Conservation (phyloP, 192 early-diverging fungal species). For the Coemansia biformis region DNA sequence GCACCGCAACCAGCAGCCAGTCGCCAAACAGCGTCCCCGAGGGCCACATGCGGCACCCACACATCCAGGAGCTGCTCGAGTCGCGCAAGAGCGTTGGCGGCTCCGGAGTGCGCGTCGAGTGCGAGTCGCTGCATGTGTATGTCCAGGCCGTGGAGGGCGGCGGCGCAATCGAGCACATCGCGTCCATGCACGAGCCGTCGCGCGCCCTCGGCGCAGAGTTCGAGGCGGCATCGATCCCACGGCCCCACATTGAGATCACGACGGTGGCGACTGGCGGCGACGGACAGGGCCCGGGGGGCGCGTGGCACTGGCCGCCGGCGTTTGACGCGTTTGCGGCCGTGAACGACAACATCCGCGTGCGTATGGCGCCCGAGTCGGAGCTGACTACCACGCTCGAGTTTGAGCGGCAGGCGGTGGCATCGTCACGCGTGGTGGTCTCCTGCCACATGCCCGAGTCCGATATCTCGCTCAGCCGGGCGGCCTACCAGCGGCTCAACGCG, state of each 20-base stretch:
- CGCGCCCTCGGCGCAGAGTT: neutral
- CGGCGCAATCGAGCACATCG: slow-evolving; percentile 27
- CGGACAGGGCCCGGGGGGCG: neutral
- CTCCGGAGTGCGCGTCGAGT: slow-evolving; percentile 45
- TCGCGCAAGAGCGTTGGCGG: slow-evolving; percentile 46
- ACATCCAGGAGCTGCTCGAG: slow-evolving; percentile 47
- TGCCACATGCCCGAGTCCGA: slow-evolving; percentile 48
- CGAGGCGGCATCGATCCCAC: slow-evolving; percentile 26
- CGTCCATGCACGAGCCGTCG: slow-evolving; percentile 32
- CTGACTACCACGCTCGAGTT: slow-evolving; percentile 43
- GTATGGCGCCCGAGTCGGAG: slow-evolving; percentile 47
- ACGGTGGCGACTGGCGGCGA: slow-evolving; percentile 17
- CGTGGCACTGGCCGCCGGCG: slow-evolving; percentile 31
- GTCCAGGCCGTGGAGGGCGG: slow-evolving; percentile 36
- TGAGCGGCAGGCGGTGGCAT: slow-evolving; percentile 37
- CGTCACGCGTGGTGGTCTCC: slow-evolving; percentile 39
- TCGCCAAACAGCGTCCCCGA: slow-evolving; percentile 29
- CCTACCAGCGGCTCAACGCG: slow-evolving; percentile 43
- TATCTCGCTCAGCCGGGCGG: slow-evolving; percentile 14
- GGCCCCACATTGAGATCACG: slow-evolving; percentile 49
- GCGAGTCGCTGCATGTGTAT: slow-evolving; percentile 28
- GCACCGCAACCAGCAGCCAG: slow-evolving; percentile 46
- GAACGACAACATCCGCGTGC: slow-evolving; percentile 45
- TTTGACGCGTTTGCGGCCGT: slow-evolving; percentile 47
- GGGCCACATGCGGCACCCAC: slow-evolving; percentile 47